Base-by-base conservation (phyloP, 768 basidiomycete species). In the Boletus edulis region DNA sequence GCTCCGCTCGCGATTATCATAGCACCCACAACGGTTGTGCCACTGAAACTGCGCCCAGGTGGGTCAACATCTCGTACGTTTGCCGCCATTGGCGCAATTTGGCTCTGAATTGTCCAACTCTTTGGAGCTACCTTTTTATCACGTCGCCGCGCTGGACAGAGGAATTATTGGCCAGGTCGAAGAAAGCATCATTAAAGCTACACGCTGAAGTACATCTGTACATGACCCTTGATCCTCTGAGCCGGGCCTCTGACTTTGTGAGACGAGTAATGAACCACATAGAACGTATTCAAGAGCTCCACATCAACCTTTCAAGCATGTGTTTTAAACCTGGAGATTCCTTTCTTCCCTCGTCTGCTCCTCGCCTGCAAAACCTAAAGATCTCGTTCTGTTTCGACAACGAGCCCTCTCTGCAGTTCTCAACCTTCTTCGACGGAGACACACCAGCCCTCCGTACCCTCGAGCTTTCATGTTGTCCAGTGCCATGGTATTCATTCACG, bases 151-250 rank as follows among this genome's bases (percentile, higher is more conserved):
- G 55, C 44, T 76, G 75, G 73, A 70, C 70, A 10, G 63, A 72
- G 34, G 76, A 74, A 57, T 75, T 77, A 72, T 51, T 80, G 34
- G 62, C 60, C 32, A 71, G 79, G 10, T 80, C 78, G 0, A 78
- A 76, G 49, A 70, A 66, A 61, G 74, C 73, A 11, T 63, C 70
- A 13, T 37, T 65, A 18, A 49, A 41, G 22, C 24, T 62, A 46
- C 17, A 29, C 2, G 29, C 29, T 29, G 9, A 9, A 13, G 3
- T 40, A 3, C 3, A 15, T 5, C 29, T 3, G 13, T 3, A 3
- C n/a, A n/a, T n/a, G n/a, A n/a, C n/a, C n/a, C n/a, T n/a, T n/a
- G n/a, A n/a, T n/a, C n/a, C n/a, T 34, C 8, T 13, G 6, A 35
- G 3, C 34, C n/a, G n/a, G n/a, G n/a, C n/a, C n/a, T n/a, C n/a